Evolutionary conservation across 768 basidiomycete species (phyloP).

Genomic region (Podaxis mareebaensis): DNA sequence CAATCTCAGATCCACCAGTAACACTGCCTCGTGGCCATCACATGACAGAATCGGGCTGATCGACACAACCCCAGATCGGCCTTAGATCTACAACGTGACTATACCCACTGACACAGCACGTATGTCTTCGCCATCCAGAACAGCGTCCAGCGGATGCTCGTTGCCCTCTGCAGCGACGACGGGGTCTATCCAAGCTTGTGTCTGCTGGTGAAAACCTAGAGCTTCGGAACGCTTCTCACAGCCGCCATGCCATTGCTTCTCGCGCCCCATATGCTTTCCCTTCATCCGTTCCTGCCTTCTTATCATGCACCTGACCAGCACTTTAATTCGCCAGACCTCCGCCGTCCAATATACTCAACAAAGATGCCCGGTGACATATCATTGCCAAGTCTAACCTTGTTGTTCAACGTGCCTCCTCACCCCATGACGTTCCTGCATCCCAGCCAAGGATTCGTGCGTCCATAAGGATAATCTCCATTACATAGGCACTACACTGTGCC

Average conservation of each 20-base stretch:
- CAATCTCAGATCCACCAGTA: constrained; percentile 11
- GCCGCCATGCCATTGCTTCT: constrained; percentile 7
- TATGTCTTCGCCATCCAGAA: background rate
- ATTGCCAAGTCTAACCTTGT: constrained; percentile 1
- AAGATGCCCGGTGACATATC: background rate
- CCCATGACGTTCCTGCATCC: background rate
- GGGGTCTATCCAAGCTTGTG: background rate
- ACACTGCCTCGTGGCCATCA: constrained; percentile 15
- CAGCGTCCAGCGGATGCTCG: background rate
- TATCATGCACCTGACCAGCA: constrained; percentile 13
- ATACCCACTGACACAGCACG: background rate
- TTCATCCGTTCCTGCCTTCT: constrained; percentile 12
- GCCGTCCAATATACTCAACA: background rate
- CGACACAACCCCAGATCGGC: constrained; percentile 10
- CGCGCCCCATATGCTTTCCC: constrained; percentile 5
- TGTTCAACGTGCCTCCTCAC: background rate
- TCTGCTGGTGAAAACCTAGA: background rate
- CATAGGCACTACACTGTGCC: background rate
- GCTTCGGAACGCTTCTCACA: constrained; percentile 5
- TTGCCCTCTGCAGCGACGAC: background rate
- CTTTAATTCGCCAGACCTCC: constrained; percentile 1
- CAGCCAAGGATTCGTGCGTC: background rate
- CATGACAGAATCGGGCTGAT: constrained; percentile 4
- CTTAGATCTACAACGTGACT: background rate
- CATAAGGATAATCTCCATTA: background rate